Percentiles rank a stretch among this genome's conserved stretches.
Evolutionary conservation across 2,329 filamentous ascomycete genomes (phyloP).

Genomic region (Endoconidiophora laricicola): DNA sequence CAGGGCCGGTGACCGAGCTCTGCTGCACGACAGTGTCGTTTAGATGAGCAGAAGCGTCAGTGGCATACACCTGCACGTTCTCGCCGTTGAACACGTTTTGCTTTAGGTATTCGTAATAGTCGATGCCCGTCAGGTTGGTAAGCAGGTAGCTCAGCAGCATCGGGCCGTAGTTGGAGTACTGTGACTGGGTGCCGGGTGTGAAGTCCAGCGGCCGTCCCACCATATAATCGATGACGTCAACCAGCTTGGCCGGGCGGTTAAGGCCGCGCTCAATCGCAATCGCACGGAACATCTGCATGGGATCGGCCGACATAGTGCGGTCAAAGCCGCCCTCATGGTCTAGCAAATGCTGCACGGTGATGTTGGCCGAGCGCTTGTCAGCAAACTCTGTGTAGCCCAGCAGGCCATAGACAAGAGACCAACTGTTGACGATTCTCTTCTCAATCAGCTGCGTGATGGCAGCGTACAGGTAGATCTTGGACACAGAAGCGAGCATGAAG

Average conservation of each 20-base stretch:
- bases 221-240: constrained; percentile 15
- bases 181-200: neutral
- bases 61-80: constrained; percentile 13
- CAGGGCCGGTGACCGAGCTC: constrained; percentile 9
- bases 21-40: constrained; percentile 13
- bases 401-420: constrained; percentile 6
- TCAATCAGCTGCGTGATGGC: constrained; percentile 12
- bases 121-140: constrained; percentile 9
- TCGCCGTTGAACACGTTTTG: constrained; percentile 10
- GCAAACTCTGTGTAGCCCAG: constrained; percentile 8
- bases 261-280: constrained; percentile 4
- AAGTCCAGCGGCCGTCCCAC: constrained; percentile 11
- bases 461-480: constrained; percentile 14
- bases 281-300: constrained; percentile 11
- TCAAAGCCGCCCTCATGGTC: constrained; percentile 10
- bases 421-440: constrained; percentile 8
- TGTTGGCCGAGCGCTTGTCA: constrained; percentile 11
- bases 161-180: constrained; percentile 14
- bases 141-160: constrained; percentile 16
- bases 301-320: constrained; percentile 6
- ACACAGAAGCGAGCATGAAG: constrained; percentile 14
- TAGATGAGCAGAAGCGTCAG: constrained; percentile 7
- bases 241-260: constrained; percentile 10
- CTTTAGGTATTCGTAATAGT: constrained; percentile 10
- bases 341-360: constrained; percentile 13